Percentiles rank a stretch among this genome's conserved stretches.
Conservation (phyloP, 1,284 basidiomycete species). For the Microbotryomycetes sp. region DNA sequence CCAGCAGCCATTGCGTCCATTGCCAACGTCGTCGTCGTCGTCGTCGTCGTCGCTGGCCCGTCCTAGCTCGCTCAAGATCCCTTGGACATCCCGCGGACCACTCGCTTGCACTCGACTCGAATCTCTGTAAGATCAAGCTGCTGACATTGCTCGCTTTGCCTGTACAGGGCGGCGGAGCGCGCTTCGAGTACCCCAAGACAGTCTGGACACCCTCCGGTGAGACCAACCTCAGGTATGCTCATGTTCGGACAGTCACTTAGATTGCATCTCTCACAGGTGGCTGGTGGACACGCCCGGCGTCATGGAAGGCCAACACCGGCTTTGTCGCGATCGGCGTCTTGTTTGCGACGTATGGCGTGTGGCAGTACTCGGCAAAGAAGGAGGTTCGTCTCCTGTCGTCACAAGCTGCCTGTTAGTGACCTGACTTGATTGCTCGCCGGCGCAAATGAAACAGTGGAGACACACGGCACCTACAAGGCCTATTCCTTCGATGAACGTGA, state of each 20-base stretch:
- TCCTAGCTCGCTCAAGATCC: no score
- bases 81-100: no score
- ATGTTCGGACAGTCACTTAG: no score
- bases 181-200: slow-evolving; percentile 52
- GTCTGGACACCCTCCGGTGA: slow-evolving; percentile 49
- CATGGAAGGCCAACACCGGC: slow-evolving; percentile 50
- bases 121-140: no score
- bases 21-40: no score
- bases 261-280: slow-evolving; percentile 41
- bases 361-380: slow-evolving; percentile 46
- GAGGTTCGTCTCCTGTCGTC: slow-evolving; percentile 41
- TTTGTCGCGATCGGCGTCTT: slow-evolving; percentile 45
- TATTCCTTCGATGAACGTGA: slow-evolving; percentile 44
- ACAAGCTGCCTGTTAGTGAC: neutral
- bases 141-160: no score
- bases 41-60: no score
- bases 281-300: slow-evolving; percentile 51
- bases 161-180: slow-evolving; percentile 42
- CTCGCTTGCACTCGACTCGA: no score
- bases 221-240: slow-evolving; percentile 16
- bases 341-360: slow-evolving; percentile 46
- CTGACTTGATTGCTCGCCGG: neutral
- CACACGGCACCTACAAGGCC: slow-evolving; percentile 45
- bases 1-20: no score
- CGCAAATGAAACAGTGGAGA: slow-evolving; percentile 36